Evolutionary conservation across 192 early-diverging fungal species (phyloP).

Genomic region (Blastocladiella britannica): DNA sequence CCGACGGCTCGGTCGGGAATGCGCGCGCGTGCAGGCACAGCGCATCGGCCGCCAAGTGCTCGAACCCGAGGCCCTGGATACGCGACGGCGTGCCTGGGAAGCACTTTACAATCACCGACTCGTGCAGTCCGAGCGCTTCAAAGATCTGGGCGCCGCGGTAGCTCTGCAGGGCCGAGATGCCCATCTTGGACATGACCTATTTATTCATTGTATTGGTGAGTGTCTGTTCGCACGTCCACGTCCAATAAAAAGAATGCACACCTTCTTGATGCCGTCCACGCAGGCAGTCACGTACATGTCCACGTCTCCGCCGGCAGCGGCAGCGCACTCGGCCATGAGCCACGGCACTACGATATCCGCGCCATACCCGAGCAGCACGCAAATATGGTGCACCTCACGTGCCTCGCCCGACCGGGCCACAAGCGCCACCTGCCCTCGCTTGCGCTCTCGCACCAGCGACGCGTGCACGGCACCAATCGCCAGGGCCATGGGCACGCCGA

Average conservation of each 20-base stretch:
- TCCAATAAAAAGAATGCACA: too few species aligned
- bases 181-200: slow-evolving; percentile 99
- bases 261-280: slow-evolving; percentile 87
- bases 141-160: slow-evolving; percentile 99
- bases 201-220: too few species aligned
- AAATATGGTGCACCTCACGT: slow-evolving; percentile 86
- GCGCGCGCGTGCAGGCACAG: slow-evolving; percentile 65
- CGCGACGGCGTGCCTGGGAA: slow-evolving; percentile 91
- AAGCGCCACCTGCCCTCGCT: slow-evolving; percentile 69
- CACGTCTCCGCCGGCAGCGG: slow-evolving; percentile 75
- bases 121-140: slow-evolving; percentile 81
- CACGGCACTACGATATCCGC: slow-evolving; percentile 75
- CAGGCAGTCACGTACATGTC: slow-evolving; percentile 68
- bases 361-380: slow-evolving; percentile 85
- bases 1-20: slow-evolving; percentile 46
- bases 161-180: slow-evolving; percentile 86
- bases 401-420: slow-evolving; percentile 83
- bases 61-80: slow-evolving; percentile 67
- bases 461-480: slow-evolving; percentile 85
- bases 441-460: slow-evolving; percentile 68
- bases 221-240: too few species aligned
- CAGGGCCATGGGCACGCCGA: slow-evolving; percentile 66
- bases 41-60: slow-evolving; percentile 64
- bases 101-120: slow-evolving; percentile 66
- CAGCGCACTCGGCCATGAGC: slow-evolving; percentile 69